Evolutionary conservation across 2,329 filamentous ascomycete genomes (phyloP).

Genomic region (Penicillium hordei): DNA sequence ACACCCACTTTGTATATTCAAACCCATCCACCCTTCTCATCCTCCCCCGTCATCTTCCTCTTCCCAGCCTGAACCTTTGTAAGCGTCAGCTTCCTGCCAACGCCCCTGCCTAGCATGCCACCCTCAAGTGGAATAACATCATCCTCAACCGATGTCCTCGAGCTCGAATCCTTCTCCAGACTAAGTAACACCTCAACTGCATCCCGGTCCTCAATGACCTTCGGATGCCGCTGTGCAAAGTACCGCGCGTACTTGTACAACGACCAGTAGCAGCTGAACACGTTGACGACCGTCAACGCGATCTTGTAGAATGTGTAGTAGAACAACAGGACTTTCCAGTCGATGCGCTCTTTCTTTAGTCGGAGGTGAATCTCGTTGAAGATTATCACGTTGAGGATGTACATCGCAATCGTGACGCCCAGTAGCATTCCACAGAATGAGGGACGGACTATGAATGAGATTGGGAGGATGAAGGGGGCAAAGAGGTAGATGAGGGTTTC

Average conservation of each 20-base stretch:
- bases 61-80: slow-evolving; percentile 16
- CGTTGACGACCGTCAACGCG: no score
- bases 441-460: slow-evolving; percentile 47
- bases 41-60: neutral
- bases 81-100: slow-evolving; percentile 16
- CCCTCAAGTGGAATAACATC: slow-evolving; percentile 1
- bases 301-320: no score
- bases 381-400: slow-evolving; percentile 37
- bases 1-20: neutral
- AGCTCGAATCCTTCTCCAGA: slow-evolving; percentile 19
- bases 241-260: slow-evolving; percentile 49
- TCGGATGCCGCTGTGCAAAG: slow-evolving; percentile 50
- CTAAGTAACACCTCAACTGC: slow-evolving; percentile 36
- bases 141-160: neutral
- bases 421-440: slow-evolving; percentile 43
- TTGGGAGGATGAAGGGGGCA: slow-evolving; percentile 48
- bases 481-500: slow-evolving; percentile 49
- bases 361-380: no score
- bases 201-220: slow-evolving; percentile 50
- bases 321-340: no score
- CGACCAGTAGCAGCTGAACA: slow-evolving; percentile 29
- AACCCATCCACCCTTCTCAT: neutral
- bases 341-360: no score
- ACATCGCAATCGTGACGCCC: slow-evolving; percentile 41
- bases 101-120: neutral